These are phyloP conservation scores for Penicillium lividum DNA, from an alignment of 495 filamentous ascomycete species.

Conservation along the genomic window DNA sequence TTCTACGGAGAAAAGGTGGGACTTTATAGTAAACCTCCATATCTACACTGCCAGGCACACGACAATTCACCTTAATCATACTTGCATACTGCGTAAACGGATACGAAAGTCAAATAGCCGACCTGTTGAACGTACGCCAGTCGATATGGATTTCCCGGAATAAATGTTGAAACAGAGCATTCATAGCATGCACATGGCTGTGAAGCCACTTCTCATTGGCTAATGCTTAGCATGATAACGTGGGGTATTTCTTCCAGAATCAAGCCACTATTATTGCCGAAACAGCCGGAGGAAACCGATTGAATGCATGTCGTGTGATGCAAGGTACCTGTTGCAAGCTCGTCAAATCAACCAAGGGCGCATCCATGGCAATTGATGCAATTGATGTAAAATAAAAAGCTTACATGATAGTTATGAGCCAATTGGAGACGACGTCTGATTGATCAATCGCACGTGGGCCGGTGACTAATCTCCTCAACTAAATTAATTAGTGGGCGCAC, in stretches of 20 bases:
- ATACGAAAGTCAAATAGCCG: background rate
- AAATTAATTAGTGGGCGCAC: background rate
- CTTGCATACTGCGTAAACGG: background rate
- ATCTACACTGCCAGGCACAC: background rate
- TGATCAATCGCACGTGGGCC: too few species aligned
- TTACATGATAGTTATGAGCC: too few species aligned
- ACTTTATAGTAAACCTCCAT: background rate
- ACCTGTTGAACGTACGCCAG: background rate
- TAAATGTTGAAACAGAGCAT: background rate
- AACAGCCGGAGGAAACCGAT: background rate
- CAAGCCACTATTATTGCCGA: background rate
- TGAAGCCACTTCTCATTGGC: background rate
- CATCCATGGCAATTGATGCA: too few species aligned
- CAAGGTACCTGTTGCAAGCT: too few species aligned
- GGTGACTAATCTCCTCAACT: too few species aligned
- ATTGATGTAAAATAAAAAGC: too few species aligned
- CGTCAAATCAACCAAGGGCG: too few species aligned
- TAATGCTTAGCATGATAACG: background rate
- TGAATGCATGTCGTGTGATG: too few species aligned
- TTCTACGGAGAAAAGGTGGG: background rate
- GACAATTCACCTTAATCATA: background rate
- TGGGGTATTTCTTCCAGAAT: constrained; percentile 2
- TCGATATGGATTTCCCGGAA: background rate
- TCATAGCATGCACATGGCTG: background rate
- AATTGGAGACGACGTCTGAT: too few species aligned